Conservation (phyloP, 1,139 yeast genomes). For the Taphrina flavorubra region DNA sequence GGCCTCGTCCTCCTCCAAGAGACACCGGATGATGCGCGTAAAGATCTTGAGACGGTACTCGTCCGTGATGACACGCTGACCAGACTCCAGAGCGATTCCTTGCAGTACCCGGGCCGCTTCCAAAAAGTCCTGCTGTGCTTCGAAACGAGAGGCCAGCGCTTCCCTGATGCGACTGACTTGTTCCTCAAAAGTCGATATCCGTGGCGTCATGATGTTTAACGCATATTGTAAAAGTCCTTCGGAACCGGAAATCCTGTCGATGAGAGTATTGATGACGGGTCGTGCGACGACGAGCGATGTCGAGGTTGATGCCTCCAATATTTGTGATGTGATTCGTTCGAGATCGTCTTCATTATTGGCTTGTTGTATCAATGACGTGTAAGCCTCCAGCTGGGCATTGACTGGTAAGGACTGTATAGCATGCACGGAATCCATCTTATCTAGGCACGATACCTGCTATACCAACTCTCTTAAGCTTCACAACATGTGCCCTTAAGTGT, state of each 20-base stretch:
- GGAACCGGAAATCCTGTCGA: background rate
- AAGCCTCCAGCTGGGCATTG: constrained; percentile 10
- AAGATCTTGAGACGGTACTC: constrained; percentile 49
- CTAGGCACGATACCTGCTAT: too few species aligned
- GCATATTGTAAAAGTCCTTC: constrained; percentile 33
- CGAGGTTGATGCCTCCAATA: background rate
- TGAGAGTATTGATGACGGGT: constrained; percentile 13
- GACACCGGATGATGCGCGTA: constrained; percentile 50
- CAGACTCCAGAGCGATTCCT: constrained; percentile 47
- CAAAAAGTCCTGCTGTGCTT: constrained; percentile 47
- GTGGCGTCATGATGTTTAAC: constrained; percentile 46
- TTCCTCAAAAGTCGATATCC: constrained; percentile 49
- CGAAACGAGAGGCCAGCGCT: constrained; percentile 49
- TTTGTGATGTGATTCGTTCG: constrained; percentile 1
- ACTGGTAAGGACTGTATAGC: background rate
- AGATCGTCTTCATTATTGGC: constrained; percentile 13
- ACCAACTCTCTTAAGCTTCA: too few species aligned
- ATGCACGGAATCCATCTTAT: background rate
- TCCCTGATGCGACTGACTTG: constrained; percentile 49
- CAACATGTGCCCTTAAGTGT: too few species aligned
- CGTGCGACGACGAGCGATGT: constrained; percentile 20
- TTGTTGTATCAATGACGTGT: constrained; percentile 1
- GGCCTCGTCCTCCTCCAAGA: constrained; percentile 51
- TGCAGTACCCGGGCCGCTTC: constrained; percentile 50
- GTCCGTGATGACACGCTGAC: constrained; percentile 48